These are phyloP conservation scores for Erodium maritimum DNA, from an alignment of 345 rosid species.

Conservation along the genomic window DNA sequence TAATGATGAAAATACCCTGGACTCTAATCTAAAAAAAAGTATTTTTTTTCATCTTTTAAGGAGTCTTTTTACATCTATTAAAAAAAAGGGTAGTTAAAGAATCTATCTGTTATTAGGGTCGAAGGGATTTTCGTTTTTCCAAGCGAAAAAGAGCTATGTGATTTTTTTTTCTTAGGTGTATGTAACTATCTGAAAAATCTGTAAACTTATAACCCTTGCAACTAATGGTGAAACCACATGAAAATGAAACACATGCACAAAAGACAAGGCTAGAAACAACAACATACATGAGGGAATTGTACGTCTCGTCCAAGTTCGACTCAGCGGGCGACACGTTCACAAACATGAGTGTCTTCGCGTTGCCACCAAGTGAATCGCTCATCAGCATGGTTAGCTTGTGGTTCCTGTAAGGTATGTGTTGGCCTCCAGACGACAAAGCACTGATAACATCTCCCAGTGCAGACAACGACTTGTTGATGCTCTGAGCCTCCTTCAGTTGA, in stretches of 20 bases:
- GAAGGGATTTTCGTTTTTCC: too few species aligned
- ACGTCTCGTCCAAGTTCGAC: conserved; percentile 81
- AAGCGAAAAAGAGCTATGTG: too few species aligned
- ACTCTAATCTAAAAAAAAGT: too few species aligned
- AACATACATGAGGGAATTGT: conserved; percentile 73
- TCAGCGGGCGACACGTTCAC: conserved; percentile 87
- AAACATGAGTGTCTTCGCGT: conserved; percentile 94
- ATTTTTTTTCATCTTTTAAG: too few species aligned
- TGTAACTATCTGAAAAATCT: too few species aligned
- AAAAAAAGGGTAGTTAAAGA: too few species aligned
- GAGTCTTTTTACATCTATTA: too few species aligned
- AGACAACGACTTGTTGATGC: conserved; percentile 90
- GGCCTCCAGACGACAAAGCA: conserved; percentile 75
- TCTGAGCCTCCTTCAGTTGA: conserved; percentile 95
- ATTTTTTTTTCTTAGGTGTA: too few species aligned
- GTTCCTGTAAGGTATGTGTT: conserved; percentile 85
- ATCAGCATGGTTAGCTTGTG: conserved; percentile 94
- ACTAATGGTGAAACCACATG: too few species aligned
- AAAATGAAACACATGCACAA: neutral
- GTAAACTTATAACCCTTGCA: too few species aligned
- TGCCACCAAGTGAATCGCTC: conserved; percentile 98
- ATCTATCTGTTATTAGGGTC: too few species aligned
- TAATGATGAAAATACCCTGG: too few species aligned
- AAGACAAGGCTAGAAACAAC: conserved; percentile 3
- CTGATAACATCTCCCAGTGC: conserved; percentile 93